Evolutionary conservation across 176 grass and related monocot species (phyloP).

Genomic region (Bonia amplexicaulis): DNA sequence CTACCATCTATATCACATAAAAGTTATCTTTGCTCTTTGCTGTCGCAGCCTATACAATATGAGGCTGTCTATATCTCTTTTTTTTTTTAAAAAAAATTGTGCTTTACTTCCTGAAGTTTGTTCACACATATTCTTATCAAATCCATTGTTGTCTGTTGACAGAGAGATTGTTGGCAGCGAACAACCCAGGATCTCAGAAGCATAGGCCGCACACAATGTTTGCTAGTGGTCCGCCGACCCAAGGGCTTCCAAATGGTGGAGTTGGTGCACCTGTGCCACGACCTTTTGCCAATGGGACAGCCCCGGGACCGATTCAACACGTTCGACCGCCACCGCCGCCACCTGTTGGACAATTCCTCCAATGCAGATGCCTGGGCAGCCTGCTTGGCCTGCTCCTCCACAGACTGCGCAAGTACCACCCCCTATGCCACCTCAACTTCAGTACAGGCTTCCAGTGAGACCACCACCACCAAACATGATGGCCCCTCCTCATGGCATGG

Average conservation of each 20-base stretch:
- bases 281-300: slow-evolving; percentile 60
- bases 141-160: neutral
- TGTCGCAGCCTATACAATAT: neutral
- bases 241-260: slow-evolving; percentile 43
- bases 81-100: neutral
- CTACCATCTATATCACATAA: neutral
- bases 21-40: neutral
- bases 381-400: slow-evolving; percentile 50
- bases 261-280: slow-evolving; percentile 44
- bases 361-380: slow-evolving; percentile 67
- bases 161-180: slow-evolving; percentile 70
- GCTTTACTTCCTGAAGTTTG: neutral
- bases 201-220: slow-evolving; percentile 85
- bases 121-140: neutral
- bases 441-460: slow-evolving; percentile 48
- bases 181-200: slow-evolving; percentile 74
- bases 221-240: slow-evolving; percentile 75
- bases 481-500: slow-evolving; percentile 62
- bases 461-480: slow-evolving; percentile 62
- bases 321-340: slow-evolving; percentile 47
- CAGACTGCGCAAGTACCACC: slow-evolving; percentile 38
- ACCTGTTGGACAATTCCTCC: slow-evolving; percentile 59
- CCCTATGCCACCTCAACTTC: slow-evolving; percentile 29
- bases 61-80: neutral
- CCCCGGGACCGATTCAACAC: slow-evolving; percentile 40